Conservation (phyloP, 2,329 filamentous ascomycete species). For the Magnaporthiopsis incrustans region DNA sequence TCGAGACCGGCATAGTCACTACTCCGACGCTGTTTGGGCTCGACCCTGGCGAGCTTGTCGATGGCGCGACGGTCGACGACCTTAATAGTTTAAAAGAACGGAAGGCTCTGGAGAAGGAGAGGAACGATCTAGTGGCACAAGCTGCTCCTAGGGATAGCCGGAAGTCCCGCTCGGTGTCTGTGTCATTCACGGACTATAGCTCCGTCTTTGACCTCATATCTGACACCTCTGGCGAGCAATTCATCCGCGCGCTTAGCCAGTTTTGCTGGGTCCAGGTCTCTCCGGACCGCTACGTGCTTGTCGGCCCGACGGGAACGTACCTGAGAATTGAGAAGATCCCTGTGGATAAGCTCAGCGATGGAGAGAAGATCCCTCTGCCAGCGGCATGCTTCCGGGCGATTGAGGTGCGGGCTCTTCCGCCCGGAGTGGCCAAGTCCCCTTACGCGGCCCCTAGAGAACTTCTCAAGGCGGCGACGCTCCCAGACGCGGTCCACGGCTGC, state of each 20-base stretch:
- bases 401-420: conserved; percentile 40
- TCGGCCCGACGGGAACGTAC: conserved; percentile 54
- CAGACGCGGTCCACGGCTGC: conserved; percentile 72
- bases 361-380: conserved; percentile 19
- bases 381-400: conserved; percentile 32
- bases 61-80: conserved; percentile 54
- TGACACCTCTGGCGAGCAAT: conserved; percentile 69
- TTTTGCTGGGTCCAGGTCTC: conserved; percentile 77
- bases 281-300: conserved; percentile 63
- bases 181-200: conserved; percentile 79
- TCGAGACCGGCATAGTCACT: conserved; percentile 78
- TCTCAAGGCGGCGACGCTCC: conserved; percentile 56
- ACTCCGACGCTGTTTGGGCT: conserved; percentile 90
- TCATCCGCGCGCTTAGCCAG: conserved; percentile 68
- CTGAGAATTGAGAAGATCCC: conserved; percentile 39
- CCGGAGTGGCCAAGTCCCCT: conserved; percentile 40
- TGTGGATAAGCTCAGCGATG: conserved; percentile 11
- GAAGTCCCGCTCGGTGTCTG: neutral
- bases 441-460: conserved; percentile 64
- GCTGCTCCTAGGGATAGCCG: too few relatives aligned
- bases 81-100: conserved; percentile 47
- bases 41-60: conserved; percentile 70
- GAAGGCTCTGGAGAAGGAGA: conserved; percentile 32
- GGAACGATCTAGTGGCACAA: conserved; percentile 10
- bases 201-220: conserved; percentile 85